These are phyloP conservation scores for Tetracentron sinense DNA, from an alignment of 164 flowering plant genomes.

Conservation along the genomic window DNA sequence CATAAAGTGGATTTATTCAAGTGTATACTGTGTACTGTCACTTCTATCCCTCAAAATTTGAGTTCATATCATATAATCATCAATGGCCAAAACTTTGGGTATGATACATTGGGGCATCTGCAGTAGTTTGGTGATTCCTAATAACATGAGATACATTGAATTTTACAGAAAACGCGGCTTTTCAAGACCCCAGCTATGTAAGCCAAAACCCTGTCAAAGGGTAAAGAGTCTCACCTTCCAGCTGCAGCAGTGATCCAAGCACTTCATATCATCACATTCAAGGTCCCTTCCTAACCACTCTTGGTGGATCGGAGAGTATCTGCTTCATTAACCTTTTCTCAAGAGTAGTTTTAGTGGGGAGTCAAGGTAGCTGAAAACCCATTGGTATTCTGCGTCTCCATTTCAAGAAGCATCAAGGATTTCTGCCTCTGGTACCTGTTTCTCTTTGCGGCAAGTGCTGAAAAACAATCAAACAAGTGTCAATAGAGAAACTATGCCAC, in stretches of 20 bases:
- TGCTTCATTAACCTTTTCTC: constrained; percentile 6
- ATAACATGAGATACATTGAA: constrained; percentile 26
- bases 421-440: constrained; percentile 90
- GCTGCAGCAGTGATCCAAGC: not conserved
- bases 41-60: no score
- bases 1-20: no score
- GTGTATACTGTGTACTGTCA: no score
- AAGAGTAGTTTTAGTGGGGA: constrained; percentile 24
- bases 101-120: constrained; percentile 21
- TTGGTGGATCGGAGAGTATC: constrained; percentile 3
- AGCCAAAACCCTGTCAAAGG: constrained; percentile 9
- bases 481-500: not conserved
- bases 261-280: not conserved
- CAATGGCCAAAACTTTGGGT: constrained; percentile 22
- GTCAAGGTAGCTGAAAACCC: constrained; percentile 60
- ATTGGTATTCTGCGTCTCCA: constrained; percentile 87
- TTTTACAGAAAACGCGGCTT: constrained; percentile 13
- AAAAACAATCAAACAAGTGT: constrained; percentile 9
- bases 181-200: constrained; percentile 14
- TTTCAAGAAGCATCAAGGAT: constrained; percentile 88
- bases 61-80: constrained; percentile 1
- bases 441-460: constrained; percentile 95
- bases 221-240: not conserved
- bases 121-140: constrained; percentile 3
- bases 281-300: constrained; percentile 1